Percentiles rank a stretch among this genome's conserved stretches.
These are phyloP conservation scores for Suillus fuscotomentosus DNA, from an alignment of 768 basidiomycete genomes.

Conservation along the genomic window DNA sequence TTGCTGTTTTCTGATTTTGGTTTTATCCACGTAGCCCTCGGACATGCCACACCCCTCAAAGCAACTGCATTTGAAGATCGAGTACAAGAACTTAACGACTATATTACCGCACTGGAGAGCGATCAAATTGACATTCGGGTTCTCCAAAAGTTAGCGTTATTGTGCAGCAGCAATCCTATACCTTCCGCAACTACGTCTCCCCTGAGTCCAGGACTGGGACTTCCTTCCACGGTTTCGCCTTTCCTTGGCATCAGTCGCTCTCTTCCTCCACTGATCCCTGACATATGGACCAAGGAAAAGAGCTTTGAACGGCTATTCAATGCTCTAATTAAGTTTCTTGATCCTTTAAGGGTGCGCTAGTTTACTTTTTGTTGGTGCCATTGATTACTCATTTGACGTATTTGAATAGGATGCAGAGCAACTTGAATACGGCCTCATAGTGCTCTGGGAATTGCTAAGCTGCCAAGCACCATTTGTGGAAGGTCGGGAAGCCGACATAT, in stretches of 20 bases:
- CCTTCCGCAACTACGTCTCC: conserved; percentile 44
- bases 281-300: conserved; percentile 73
- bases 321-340: conserved; percentile 61
- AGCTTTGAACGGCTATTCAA: conserved; percentile 70
- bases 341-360: conserved; percentile 55
- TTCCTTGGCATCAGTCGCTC: conserved; percentile 39
- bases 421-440: conserved; percentile 76
- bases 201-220: conserved; percentile 48
- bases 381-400: neutral
- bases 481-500: conserved; percentile 76
- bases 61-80: conserved; percentile 38
- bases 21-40: conserved; percentile 30
- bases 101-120: conserved; percentile 52
- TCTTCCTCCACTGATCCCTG: conserved; percentile 43
- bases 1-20: conserved; percentile 12
- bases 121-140: conserved; percentile 49
- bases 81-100: conserved; percentile 49
- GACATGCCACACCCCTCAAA: conserved; percentile 46
- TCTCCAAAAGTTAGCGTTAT: conserved; percentile 64
- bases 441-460: conserved; percentile 82
- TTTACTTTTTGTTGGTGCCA: conserved; percentile 1
- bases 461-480: conserved; percentile 72
- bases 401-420: conserved; percentile 53
- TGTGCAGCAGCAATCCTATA: conserved; percentile 61
- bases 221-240: conserved; percentile 59